Conservation (phyloP, 2,329 filamentous ascomycete genomes). For the Colletotrichum noveboracense region DNA sequence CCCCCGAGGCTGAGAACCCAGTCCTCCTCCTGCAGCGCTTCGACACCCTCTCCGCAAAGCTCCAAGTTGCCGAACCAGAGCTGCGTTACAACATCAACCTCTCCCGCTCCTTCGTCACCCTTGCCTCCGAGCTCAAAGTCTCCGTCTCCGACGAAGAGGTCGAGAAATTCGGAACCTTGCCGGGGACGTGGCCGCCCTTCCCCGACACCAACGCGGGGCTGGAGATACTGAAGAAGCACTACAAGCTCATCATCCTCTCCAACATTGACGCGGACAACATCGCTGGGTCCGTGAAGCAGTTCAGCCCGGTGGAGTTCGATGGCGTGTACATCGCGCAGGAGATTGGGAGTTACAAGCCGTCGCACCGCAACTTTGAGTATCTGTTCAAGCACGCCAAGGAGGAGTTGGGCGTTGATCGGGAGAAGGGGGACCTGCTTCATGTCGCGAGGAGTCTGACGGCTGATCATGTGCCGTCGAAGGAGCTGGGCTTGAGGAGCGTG, state of each 20-base stretch:
- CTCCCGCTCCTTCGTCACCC: slow-evolving; percentile 43
- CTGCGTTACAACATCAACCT: slow-evolving; percentile 65
- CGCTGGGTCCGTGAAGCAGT: slow-evolving; percentile 26
- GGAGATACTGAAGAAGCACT: slow-evolving; percentile 50
- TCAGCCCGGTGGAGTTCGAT: slow-evolving; percentile 61
- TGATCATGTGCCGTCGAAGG: slow-evolving; percentile 70
- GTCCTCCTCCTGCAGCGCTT: slow-evolving; percentile 44
- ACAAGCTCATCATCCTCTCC: slow-evolving; percentile 64
- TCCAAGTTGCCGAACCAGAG: slow-evolving; percentile 58
- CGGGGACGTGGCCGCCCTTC: slow-evolving; percentile 62
- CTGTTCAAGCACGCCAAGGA: slow-evolving; percentile 58
- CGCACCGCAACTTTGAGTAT: slow-evolving; percentile 68
- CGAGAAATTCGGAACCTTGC: slow-evolving; percentile 53
- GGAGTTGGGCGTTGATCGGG: slow-evolving; percentile 56
- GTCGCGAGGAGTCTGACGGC: slow-evolving; percentile 71
- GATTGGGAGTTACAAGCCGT: slow-evolving; percentile 75
- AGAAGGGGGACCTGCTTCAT: slow-evolving; percentile 64
- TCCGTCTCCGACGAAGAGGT: slow-evolving; percentile 40
- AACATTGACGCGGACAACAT: slow-evolving; percentile 60
- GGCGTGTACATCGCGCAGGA: slow-evolving; percentile 73
- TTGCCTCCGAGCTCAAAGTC: slow-evolving; percentile 47
- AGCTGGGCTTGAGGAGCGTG: slow-evolving; percentile 62
- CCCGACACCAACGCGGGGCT: slow-evolving; percentile 62
- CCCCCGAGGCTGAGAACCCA: slow-evolving; percentile 40
- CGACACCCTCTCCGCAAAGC: slow-evolving; percentile 49